These are phyloP conservation scores for Podospora comata DNA, from an alignment of 495 filamentous ascomycete species.

Conservation along the genomic window DNA sequence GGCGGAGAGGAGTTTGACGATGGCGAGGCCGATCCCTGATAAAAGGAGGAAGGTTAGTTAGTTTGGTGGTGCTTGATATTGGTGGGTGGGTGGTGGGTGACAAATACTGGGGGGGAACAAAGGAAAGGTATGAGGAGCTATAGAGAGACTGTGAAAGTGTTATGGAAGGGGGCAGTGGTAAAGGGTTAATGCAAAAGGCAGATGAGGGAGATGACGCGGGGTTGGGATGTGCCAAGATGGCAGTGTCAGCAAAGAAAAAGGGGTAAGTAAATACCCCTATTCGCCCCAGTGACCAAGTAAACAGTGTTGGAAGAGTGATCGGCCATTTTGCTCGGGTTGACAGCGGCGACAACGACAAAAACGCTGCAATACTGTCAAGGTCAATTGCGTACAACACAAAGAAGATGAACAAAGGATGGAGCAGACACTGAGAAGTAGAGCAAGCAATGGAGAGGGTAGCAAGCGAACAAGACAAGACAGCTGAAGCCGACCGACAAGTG, in stretches of 20 bases:
- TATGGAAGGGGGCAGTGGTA: neutral
- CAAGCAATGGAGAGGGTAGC: neutral
- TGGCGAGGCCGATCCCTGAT: conserved; percentile 47
- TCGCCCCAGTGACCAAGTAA: conserved; percentile 43
- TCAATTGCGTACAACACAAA: neutral
- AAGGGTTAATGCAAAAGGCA: neutral
- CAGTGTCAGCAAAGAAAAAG: conserved; percentile 2
- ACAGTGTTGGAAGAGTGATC: conserved; percentile 27
- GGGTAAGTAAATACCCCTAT: conserved; percentile 30
- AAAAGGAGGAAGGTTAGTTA: neutral
- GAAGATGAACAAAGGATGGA: neutral
- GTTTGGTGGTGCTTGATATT: neutral
- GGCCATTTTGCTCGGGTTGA: conserved; percentile 13
- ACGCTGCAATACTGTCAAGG: neutral
- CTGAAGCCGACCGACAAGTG: neutral
- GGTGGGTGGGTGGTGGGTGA: neutral
- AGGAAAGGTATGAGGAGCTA: neutral
- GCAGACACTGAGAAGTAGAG: neutral
- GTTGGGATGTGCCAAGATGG: neutral
- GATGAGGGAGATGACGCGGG: neutral
- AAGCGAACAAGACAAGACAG: neutral
- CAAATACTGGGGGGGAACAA: neutral
- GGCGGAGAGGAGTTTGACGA: conserved; percentile 39
- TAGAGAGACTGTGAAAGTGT: neutral
- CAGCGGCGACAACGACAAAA: neutral